Evolutionary conservation across 306 rosid species (phyloP), one percentile per base, ranked within the genome.

Genomic region (Mimosa bimucronata): DNA sequence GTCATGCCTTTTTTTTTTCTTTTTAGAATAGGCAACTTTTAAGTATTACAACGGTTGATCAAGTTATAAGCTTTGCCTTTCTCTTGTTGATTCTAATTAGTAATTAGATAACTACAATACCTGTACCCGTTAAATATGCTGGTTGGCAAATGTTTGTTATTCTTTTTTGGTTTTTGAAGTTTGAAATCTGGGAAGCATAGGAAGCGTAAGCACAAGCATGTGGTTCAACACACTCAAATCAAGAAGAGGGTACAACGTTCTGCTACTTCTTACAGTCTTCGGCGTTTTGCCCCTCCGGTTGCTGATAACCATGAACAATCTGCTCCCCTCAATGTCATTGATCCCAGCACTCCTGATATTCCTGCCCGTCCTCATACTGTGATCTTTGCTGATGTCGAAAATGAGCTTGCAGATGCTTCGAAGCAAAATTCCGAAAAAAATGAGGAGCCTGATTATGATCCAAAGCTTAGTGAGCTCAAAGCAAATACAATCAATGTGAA

Each of bases 391-490:
- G 72, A n/a, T 52, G 76, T 48, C 42, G 87, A 82, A 53, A 87
- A 82, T 82, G 85, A 80, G 41, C 62, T 53, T 62, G 79, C 37
- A 60, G 81, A 79, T 71, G 71, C 31, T 68, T 77, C 81, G 55
- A 83, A 77, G 52, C 87, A 72, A 69, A 71, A 29, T 73, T 62
- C 71, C 71, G 82, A 66, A 40, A 78, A 9, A 23, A 7, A 78
- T 40, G 75, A 81, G 68, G 87, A 78, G 80, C 87, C 80, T 34
- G 94, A 85, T 67, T 84, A 89, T 31, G 97, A 91, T 76, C 98
- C 94, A 25, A 94, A 90, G 82, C 92, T 91, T 38, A 90, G 94
- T 76, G 94, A 92, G 89, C 98, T 92, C 75, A 89, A 81, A 85
- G 79, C 84, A 40, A 83, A 86, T 7, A 37, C 81, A 41, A 83